These are phyloP conservation scores for Yarrowia hollandica DNA, from an alignment of 805 yeast genomes.

Conservation along the genomic window DNA sequence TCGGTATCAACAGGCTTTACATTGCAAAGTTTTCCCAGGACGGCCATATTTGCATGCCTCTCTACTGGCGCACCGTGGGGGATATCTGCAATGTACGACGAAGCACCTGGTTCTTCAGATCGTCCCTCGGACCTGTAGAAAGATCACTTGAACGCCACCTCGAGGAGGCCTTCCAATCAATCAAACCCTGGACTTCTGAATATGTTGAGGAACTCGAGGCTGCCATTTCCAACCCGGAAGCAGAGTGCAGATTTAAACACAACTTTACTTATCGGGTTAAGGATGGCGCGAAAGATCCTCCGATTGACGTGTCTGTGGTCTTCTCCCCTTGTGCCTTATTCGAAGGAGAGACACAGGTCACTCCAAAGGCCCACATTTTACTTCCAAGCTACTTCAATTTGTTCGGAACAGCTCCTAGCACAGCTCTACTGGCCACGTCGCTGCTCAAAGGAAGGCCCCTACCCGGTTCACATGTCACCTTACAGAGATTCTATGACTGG, in stretches of 20 bases:
- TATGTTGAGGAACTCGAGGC: slow-evolving; percentile 37
- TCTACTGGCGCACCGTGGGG: slow-evolving; percentile 44
- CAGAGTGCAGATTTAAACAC: slow-evolving; percentile 35
- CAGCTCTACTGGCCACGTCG: slow-evolving; percentile 31
- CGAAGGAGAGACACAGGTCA: slow-evolving; percentile 31
- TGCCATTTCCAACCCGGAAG: slow-evolving; percentile 37
- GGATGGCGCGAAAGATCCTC: slow-evolving; percentile 26
- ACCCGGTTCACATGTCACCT: slow-evolving; percentile 33
- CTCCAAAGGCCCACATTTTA: slow-evolving; percentile 11
- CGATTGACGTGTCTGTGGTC: slow-evolving; percentile 34
- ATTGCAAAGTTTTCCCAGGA: slow-evolving; percentile 34
- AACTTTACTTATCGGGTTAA: slow-evolving; percentile 33
- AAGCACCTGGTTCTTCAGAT: slow-evolving; percentile 44
- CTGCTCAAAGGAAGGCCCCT: slow-evolving; percentile 34
- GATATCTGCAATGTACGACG: slow-evolving; percentile 41
- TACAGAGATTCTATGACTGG: slow-evolving; percentile 41
- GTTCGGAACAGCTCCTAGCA: slow-evolving; percentile 30
- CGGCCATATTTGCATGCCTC: slow-evolving; percentile 37
- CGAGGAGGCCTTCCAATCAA: slow-evolving; percentile 32
- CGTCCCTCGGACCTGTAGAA: slow-evolving; percentile 41
- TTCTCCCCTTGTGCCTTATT: slow-evolving; percentile 39
- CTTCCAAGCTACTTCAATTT: slow-evolving; percentile 10
- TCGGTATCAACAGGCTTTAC: slow-evolving; percentile 40
- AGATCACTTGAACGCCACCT: slow-evolving; percentile 39
- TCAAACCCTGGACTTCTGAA: slow-evolving; percentile 37